Evolutionary conservation across 2,329 filamentous ascomycete species (phyloP).

Genomic region (Dryadomyces quercivorus): DNA sequence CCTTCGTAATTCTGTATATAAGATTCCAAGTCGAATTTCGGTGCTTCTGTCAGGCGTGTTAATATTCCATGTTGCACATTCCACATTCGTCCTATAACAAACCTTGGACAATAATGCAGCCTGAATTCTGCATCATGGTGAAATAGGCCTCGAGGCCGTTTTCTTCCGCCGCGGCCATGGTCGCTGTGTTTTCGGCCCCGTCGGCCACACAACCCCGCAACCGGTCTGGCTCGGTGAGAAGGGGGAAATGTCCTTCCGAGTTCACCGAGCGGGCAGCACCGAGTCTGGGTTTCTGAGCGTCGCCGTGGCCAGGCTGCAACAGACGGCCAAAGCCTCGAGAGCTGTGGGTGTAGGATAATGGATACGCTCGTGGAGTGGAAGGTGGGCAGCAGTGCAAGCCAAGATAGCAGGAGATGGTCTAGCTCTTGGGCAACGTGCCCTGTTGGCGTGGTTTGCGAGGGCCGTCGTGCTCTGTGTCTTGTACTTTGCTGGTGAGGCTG

Average conservation of each 20-base stretch:
- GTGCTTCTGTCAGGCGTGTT: slow-evolving; percentile 42
- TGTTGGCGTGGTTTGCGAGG: too few relatives aligned
- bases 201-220: too few relatives aligned
- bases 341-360: background rate
- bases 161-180: background rate
- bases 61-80: background rate
- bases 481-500: background rate
- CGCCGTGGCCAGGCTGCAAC: background rate
- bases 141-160: slow-evolving; percentile 24
- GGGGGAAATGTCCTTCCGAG: too few relatives aligned
- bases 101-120: slow-evolving; percentile 37
- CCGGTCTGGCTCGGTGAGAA: too few relatives aligned
- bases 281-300: too few relatives aligned
- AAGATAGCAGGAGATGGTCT: background rate
- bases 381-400: background rate
- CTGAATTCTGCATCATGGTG: slow-evolving; percentile 31
- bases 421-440: too few relatives aligned
- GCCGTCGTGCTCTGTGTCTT: background rate
- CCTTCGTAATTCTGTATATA: slow-evolving; percentile 86
- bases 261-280: too few relatives aligned
- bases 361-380: background rate
- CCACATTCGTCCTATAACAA: too few relatives aligned
- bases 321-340: background rate
- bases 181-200: background rate
- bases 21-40: slow-evolving; percentile 82